Percentiles rank a stretch among this genome's conserved stretches.
Evolutionary conservation across 495 filamentous ascomycete genomes (phyloP).

Genomic region (Aspergillus nanangensis): DNA sequence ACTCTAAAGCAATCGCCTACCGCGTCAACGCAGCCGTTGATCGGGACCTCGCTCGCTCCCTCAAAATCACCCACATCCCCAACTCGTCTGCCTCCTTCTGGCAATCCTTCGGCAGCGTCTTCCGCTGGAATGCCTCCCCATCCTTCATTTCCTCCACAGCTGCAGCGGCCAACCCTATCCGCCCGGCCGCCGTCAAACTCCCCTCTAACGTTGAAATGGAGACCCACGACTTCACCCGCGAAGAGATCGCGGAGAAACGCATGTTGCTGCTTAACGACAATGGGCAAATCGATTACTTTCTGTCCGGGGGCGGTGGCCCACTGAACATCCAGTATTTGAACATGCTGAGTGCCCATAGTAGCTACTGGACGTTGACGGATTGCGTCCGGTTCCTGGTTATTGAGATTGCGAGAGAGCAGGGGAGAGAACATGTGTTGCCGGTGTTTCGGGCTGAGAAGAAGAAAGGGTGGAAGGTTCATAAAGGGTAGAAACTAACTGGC

Average conservation of each 20-base stretch:
- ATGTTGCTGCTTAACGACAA: conserved; percentile 90
- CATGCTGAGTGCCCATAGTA: conserved; percentile 95
- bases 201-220: conserved; percentile 92
- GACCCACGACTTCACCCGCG: conserved; percentile 88
- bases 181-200: conserved; percentile 50
- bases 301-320: conserved; percentile 73
- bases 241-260: conserved; percentile 88
- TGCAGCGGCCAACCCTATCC: conserved; percentile 18
- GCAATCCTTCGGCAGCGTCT: conserved; percentile 58
- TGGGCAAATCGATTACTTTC: conserved; percentile 85
- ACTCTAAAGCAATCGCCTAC: conserved; percentile 70
- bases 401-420: conserved; percentile 75
- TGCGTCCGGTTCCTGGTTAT: conserved; percentile 82
- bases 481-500: conserved; percentile 16
- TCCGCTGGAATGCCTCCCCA: conserved; percentile 46
- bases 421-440: conserved; percentile 59
- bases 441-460: conserved; percentile 76
- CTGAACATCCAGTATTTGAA: conserved; percentile 94
- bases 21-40: conserved; percentile 88
- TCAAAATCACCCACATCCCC: conserved; percentile 76
- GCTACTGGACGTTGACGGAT: conserved; percentile 84
- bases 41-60: conserved; percentile 64
- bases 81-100: conserved; percentile 63
- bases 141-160: conserved; percentile 13
- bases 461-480: conserved; percentile 40